Evolutionary conservation across 2,329 filamentous ascomycete genomes (phyloP), one percentile per base, ranked within the genome.

Genomic region (Nigrograna mackinnonii): DNA sequence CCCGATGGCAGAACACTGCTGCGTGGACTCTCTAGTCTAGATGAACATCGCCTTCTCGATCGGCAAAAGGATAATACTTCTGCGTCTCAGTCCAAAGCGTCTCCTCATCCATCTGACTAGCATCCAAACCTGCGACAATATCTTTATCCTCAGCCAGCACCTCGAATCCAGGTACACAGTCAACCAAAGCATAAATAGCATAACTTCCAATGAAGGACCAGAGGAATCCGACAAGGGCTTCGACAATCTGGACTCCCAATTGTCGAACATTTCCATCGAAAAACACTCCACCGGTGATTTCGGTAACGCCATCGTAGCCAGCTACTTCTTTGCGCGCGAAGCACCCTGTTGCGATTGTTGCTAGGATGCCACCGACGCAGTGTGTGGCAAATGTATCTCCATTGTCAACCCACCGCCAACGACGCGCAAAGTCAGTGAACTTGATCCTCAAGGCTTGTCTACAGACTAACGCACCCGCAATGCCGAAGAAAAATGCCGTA

Each of bases 331-430:
- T 77, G 31, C 67, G 64, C 2, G 76, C 77, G 55, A 79, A 79
- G 14, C 78, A 61, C 0, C 77, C 77, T 0, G 77, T 79, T 4
- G 68, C 67, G 11, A 79, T 70, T 1, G 77, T 80, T 0, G 74
- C 77, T 1, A 76, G 55, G 5, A 79, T 63, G 0, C 77, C 77
- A 14, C 77, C 77, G 9, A 79, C 61, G 49, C 77, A 79, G 45
- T 79, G 77, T 4, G 76, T 79, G 4, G 77, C 78, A 52, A 79
- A 79, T 0, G 76, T 79, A 54, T 80, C 77, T 1, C 76, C 77
- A 46, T 79, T 78, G 47, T 79, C 77, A 0, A 80, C 77, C 77
- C 76, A 80, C 22, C 71, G 62, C 60, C 68, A 71, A 3, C 66
- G 58, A n/a, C 66, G 59, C 5, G 77, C 77, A 21, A 71, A 61